phyloP scores from a whole-genome alignment of 768 basidiomycete genomes.

The Agrocybe pediades region DNA sequence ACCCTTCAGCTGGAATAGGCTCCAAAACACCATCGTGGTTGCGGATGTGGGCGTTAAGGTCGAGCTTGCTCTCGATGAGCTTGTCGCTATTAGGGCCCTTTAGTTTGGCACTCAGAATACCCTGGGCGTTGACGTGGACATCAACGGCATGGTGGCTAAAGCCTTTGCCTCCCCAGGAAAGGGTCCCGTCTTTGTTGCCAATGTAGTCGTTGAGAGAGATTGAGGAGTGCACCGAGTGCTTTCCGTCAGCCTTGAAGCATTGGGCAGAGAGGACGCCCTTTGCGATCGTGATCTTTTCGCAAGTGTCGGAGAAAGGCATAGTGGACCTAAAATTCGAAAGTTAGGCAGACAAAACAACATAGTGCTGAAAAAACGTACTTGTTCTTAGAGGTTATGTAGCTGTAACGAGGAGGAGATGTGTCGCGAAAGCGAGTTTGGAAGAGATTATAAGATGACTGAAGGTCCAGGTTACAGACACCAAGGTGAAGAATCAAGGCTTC shows the following conservation, averaged over 20 bases:
- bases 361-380: background rate
- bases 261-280: constrained; percentile 18
- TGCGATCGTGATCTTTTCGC: constrained; percentile 16
- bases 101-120: constrained; percentile 16
- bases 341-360: too few relatives aligned
- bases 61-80: constrained; percentile 15
- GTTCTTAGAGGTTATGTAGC: background rate
- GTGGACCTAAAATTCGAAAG: background rate
- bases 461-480: background rate
- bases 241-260: constrained; percentile 16
- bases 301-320: constrained; percentile 18
- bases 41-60: constrained; percentile 13
- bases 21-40: constrained; percentile 15
- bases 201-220: constrained; percentile 18
- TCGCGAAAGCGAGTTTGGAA: constrained; percentile 1
- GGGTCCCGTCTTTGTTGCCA: constrained; percentile 18
- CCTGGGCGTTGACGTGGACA: constrained; percentile 12
- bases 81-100: constrained; percentile 16
- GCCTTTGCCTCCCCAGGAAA: constrained; percentile 17
- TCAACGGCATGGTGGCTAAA: constrained; percentile 17
- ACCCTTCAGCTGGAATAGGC: background rate
- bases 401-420: background rate
- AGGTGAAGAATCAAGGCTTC: background rate
- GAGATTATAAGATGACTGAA: background rate
- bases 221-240: constrained; percentile 16